These are phyloP conservation scores for Sphaerobolus stellatus DNA, from an alignment of 1,284 basidiomycete genomes.

Conservation along the genomic window DNA sequence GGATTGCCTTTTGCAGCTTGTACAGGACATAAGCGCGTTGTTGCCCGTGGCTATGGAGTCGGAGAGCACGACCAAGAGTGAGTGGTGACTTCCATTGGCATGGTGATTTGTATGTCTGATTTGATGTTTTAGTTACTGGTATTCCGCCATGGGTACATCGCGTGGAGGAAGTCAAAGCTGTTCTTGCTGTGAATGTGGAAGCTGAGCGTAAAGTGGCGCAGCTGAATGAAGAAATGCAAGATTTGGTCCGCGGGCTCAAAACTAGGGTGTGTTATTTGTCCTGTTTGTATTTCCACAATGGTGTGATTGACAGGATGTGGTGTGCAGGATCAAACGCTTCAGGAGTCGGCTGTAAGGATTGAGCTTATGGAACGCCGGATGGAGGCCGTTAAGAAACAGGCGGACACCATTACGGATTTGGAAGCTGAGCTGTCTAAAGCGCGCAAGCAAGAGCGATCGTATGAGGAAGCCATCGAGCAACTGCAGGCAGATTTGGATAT, in stretches of 20 bases:
- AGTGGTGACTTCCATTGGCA: conserved; percentile 26
- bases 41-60: conserved; percentile 70
- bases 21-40: conserved; percentile 67
- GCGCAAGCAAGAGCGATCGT: conserved; percentile 83
- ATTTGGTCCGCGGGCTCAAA: conserved; percentile 80
- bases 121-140: conserved; percentile 60
- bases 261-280: conserved; percentile 37
- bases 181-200: conserved; percentile 83
- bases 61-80: conserved; percentile 80
- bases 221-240: conserved; percentile 87
- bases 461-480: conserved; percentile 92
- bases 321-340: conserved; percentile 81
- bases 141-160: conserved; percentile 86
- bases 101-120: no score
- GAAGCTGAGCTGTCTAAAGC: conserved; percentile 79
- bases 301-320: neutral
- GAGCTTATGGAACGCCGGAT: conserved; percentile 92
- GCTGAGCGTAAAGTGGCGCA: conserved; percentile 85
- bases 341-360: conserved; percentile 90
- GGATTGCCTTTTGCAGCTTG: conserved; percentile 66
- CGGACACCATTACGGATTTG: conserved; percentile 79
- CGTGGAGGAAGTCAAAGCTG: conserved; percentile 84
- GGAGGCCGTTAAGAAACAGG: conserved; percentile 86
- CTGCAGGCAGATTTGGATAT: conserved; percentile 86
- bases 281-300: neutral